phyloP scores from a whole-genome alignment of 208 protist genomes.

The Acanthamoeba healyi region DNA sequence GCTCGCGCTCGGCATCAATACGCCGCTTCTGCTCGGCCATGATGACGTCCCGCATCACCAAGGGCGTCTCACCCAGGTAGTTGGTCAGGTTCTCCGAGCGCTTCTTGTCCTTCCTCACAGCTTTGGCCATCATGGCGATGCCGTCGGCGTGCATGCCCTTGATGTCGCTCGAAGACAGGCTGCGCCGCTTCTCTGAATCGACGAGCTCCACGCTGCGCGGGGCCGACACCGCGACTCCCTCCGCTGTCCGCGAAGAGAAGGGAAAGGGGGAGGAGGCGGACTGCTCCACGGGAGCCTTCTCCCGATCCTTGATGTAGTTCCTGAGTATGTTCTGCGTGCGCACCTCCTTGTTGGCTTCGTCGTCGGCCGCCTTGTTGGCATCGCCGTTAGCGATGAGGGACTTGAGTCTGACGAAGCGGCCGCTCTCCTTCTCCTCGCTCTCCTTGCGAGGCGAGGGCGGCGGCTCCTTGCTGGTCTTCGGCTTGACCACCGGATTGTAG shows the following conservation, averaged over 20 bases:
- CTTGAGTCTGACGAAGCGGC: not conserved
- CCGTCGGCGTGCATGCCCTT: not conserved
- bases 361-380: not conserved
- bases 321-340: slow-evolving; percentile 35
- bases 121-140: not conserved
- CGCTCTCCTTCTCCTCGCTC: not conserved
- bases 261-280: too few relatives aligned
- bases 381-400: not conserved
- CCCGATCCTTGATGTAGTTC: not conserved
- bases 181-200: not conserved
- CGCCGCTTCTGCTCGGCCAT: not conserved
- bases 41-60: not conserved
- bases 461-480: not conserved
- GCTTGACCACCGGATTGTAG: not conserved
- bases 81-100: not conserved
- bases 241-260: too few relatives aligned
- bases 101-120: not conserved
- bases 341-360: not conserved
- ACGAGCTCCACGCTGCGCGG: not conserved
- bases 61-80: not conserved
- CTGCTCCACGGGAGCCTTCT: not conserved
- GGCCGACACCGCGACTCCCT: not conserved
- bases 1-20: not conserved
- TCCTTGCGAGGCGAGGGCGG: not conserved
- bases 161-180: not conserved